Conservation (phyloP, 352 stramenopile genomes). For the Salisapilia sapeloensis region DNA sequence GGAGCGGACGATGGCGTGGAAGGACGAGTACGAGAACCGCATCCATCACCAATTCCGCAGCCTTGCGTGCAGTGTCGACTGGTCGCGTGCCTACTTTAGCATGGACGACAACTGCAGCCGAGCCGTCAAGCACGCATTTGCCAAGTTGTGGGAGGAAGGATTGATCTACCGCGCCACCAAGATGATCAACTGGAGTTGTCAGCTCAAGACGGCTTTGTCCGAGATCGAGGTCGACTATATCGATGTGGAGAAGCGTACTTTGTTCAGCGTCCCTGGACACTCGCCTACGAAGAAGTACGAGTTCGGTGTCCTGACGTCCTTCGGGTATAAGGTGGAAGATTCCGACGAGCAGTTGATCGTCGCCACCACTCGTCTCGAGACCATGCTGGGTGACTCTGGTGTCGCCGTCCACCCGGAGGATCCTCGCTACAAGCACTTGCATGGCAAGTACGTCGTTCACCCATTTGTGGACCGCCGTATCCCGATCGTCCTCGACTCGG, state of each 20-base stretch:
- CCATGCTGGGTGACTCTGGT: conserved; percentile 97
- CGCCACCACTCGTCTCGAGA: conserved; percentile 96
- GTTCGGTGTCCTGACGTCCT: conserved; percentile 96
- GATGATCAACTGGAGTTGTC: conserved; percentile 99
- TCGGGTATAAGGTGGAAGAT: conserved; percentile 94
- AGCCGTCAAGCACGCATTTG: conserved; percentile 96
- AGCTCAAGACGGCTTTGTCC: conserved; percentile 91
- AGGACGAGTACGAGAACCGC: conserved; percentile 82
- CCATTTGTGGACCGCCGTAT: conserved; percentile 96
- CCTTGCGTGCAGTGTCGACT: conserved; percentile 95
- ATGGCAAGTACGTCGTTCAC: conserved; percentile 96
- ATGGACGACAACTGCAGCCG: conserved; percentile 98
- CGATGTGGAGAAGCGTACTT: conserved; percentile 93
- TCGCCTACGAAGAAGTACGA: conserved; percentile 94
- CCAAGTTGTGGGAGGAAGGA: conserved; percentile 80
- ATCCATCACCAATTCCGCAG: conserved; percentile 80
- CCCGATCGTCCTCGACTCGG: conserved; percentile 91
- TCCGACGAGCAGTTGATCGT: conserved; percentile 67
- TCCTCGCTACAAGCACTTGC: conserved; percentile 95
- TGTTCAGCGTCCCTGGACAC: conserved; percentile 93
- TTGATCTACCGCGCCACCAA: conserved; percentile 96
- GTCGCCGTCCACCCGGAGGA: conserved; percentile 99
- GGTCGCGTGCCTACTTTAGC: conserved; percentile 95
- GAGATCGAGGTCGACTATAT: conserved; percentile 99
- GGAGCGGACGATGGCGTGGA: conserved; percentile 92